Conservation (phyloP, 2,329 filamentous ascomycete species). For the Mycosphaerella arachidis region DNA sequence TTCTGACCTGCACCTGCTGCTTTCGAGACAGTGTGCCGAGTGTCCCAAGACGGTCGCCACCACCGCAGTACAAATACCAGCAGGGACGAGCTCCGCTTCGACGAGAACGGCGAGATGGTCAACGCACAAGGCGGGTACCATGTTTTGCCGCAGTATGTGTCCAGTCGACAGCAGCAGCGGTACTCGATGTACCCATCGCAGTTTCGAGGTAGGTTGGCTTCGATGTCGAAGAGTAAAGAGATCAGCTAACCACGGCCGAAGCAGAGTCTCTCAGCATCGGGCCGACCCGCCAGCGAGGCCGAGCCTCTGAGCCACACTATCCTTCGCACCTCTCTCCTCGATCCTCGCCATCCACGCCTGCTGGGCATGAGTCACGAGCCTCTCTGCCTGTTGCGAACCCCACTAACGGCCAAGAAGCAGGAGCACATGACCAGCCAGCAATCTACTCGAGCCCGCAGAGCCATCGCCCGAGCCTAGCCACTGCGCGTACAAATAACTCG, state of each 20-base stretch:
- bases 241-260: neutral
- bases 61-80: neutral
- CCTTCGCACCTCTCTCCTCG: neutral
- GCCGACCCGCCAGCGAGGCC: neutral
- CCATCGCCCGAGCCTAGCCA: slow-evolving; percentile 3
- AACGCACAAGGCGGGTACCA: slow-evolving; percentile 6
- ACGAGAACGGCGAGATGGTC: slow-evolving; percentile 15
- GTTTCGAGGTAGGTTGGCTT: slow-evolving; percentile 3
- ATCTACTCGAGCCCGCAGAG: neutral
- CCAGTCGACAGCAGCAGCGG: slow-evolving; percentile 4
- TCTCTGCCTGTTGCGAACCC: neutral
- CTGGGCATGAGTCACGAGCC: neutral
- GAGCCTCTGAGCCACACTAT: neutral
- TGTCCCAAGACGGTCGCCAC: slow-evolving; percentile 1
- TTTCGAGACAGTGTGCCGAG: slow-evolving; percentile 1
- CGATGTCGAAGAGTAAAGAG: slow-evolving; percentile 1
- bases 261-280: neutral
- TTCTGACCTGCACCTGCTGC: neutral
- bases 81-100: neutral
- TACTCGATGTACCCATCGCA: neutral
- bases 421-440: neutral
- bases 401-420: neutral
- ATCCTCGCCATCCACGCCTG: neutral
- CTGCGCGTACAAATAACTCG: slow-evolving; percentile 5
- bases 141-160: slow-evolving; percentile 4